Evolutionary conservation across 148 eudicot genomes (phyloP).

Genomic region (Rhododendron williamsianum): DNA sequence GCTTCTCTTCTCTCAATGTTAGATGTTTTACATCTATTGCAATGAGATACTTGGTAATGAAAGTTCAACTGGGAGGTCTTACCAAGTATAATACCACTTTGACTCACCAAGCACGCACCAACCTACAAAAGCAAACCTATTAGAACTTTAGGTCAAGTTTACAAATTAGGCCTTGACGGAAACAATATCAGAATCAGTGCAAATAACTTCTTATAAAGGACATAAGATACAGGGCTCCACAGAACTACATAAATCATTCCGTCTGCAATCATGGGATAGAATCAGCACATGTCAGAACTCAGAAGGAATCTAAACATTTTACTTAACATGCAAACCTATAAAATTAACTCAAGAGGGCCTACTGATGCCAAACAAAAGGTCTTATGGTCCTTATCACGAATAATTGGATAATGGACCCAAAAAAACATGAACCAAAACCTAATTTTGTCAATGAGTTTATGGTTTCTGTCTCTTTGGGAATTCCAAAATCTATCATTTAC

Average conservation of each 20-base stretch:
- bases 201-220: background rate
- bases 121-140: conserved; percentile 34
- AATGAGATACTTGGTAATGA: background rate
- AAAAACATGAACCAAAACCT: background rate
- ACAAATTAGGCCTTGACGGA: background rate
- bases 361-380: background rate
- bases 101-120: conserved; percentile 85
- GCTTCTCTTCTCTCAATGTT: background rate
- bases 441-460: background rate
- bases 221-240: background rate
- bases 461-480: background rate
- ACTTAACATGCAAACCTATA: background rate
- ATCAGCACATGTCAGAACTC: background rate
- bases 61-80: conserved; percentile 18
- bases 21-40: background rate
- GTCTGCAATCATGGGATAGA: background rate
- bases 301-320: background rate
- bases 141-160: background rate
- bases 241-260: background rate
- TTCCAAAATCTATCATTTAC: background rate
- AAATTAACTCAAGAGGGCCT: background rate
- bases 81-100: conserved; percentile 72
- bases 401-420: background rate
- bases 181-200: background rate
- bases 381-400: background rate